Evolutionary conservation across 1,284 basidiomycete species (phyloP).

Genomic region (Boletus semigastroideus): DNA sequence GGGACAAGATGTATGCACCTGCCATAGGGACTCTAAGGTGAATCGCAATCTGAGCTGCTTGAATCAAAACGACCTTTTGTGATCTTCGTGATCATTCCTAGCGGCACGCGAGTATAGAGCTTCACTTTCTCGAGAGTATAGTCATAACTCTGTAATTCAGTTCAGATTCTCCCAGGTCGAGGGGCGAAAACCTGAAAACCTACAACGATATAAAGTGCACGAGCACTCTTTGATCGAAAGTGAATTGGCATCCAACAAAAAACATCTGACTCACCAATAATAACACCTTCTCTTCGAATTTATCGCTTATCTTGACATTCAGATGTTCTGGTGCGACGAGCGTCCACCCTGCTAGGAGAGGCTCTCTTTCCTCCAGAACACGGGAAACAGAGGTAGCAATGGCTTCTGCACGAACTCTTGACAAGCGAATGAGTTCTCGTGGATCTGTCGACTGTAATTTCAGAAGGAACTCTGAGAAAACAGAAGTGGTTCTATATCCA

Average conservation of each 20-base stretch:
- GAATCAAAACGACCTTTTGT: slow-evolving; percentile 61
- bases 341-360: slow-evolving; percentile 86
- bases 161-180: slow-evolving; percentile 7
- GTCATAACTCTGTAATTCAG: slow-evolving; percentile 71
- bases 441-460: slow-evolving; percentile 89
- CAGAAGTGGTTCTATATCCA: slow-evolving; percentile 79
- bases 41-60: not conserved
- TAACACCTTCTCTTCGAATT: slow-evolving; percentile 91
- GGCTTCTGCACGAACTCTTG: slow-evolving; percentile 85
- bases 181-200: slow-evolving; percentile 20
- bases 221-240: slow-evolving; percentile 47
- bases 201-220: slow-evolving; percentile 69
- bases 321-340: slow-evolving; percentile 82
- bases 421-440: slow-evolving; percentile 82
- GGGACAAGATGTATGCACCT: slow-evolving; percentile 90
- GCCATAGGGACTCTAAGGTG: slow-evolving; percentile 2
- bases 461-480: slow-evolving; percentile 89
- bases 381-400: slow-evolving; percentile 84
- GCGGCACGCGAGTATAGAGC: slow-evolving; percentile 84
- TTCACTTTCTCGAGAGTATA: slow-evolving; percentile 91
- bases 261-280: slow-evolving; percentile 64
- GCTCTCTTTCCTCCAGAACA: slow-evolving; percentile 81
- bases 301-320: slow-evolving; percentile 68
- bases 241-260: slow-evolving; percentile 4
- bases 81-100: slow-evolving; percentile 81